A percentile compares a stretch with the other conserved stretches of the same genome.
Evolutionary conservation across 2,329 filamentous ascomycete genomes (phyloP).

Genomic region (Clarireedia sp.): DNA sequence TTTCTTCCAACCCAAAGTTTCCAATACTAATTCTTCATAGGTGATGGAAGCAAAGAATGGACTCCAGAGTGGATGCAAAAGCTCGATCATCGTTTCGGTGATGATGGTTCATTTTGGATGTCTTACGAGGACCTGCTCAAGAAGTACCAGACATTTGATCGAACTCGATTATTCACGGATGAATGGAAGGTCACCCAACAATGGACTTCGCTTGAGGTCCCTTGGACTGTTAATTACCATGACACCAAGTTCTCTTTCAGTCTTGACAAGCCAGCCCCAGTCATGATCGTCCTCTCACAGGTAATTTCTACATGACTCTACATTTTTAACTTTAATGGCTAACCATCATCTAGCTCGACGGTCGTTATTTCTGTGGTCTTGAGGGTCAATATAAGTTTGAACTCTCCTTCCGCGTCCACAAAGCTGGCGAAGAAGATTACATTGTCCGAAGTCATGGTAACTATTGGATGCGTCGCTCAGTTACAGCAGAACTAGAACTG

Average conservation of each 20-base stretch:
- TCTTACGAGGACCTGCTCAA: slow-evolving; percentile 51
- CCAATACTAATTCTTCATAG: background rate
- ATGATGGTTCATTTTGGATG: slow-evolving; percentile 55
- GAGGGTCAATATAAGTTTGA: slow-evolving; percentile 45
- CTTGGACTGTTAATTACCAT: slow-evolving; percentile 50
- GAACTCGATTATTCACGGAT: slow-evolving; percentile 49
- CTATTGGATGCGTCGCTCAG: slow-evolving; percentile 45
- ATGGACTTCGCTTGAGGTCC: slow-evolving; percentile 53
- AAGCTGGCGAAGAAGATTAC: slow-evolving; percentile 47
- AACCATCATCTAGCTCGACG: slow-evolving; percentile 36
- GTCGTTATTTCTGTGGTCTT: slow-evolving; percentile 51
- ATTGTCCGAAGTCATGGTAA: slow-evolving; percentile 44
- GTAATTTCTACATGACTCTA: background rate
- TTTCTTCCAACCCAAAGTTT: background rate
- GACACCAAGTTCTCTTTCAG: slow-evolving; percentile 50
- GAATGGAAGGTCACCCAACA: slow-evolving; percentile 43
- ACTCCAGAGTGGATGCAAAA: slow-evolving; percentile 47
- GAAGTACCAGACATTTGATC: slow-evolving; percentile 50
- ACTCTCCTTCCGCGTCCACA: slow-evolving; percentile 40
- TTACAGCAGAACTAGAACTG: slow-evolving; percentile 50
- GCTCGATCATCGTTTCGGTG: slow-evolving; percentile 49
- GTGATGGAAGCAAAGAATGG: slow-evolving; percentile 42
- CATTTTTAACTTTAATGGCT: background rate
- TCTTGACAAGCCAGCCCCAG: slow-evolving; percentile 42
- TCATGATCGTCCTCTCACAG: slow-evolving; percentile 46